Base-by-base conservation (phyloP, 1,284 basidiomycete genomes). In the Pseudozyma sp. region DNA sequence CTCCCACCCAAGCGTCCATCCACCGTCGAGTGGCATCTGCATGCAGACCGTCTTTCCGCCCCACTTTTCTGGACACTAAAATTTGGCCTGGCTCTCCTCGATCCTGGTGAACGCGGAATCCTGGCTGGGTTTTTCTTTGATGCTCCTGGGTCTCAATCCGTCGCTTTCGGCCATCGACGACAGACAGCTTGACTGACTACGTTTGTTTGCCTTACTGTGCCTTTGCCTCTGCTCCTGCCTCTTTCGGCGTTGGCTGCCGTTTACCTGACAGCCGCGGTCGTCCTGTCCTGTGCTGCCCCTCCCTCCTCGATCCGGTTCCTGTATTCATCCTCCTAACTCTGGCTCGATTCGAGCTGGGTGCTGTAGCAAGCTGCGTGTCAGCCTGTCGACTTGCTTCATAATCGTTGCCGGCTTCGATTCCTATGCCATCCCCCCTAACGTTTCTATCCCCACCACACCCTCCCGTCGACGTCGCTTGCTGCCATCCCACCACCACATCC, bases 261-360 rank as follows among this genome's bases (percentile, higher is more conserved):
- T 42, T 13, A 2, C 11, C 40, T 42, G 35, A 37, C 14, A 14
- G 35, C 40, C n/a, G 4, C 14, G 11, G 40, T 14, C 40, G 5
- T 33, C 17, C 30, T 9, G 29, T 37, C 35, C 14, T 9, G 35
- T 37, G 10, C 35, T 37, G 40, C 48, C 37, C 9, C 16, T 43
- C 37, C 35, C 44, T 37, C 30, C 14, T 51, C n/a, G 31, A 33
- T 42, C 44, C 24, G 7, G n/a, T 11, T 29, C 17, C 19, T 48
- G 19, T 19, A 16, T 5, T 34, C 57, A 45, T n/a, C 17, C 51
- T 45, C 49, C 19, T 35, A 40, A 30, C 40, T 16, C 43, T 40
- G 13, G 10, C 55, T 30, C 63, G 53, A 58, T 51, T 30, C 63
- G 53, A 58, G 56, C 40, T 52, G 63, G 55, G 51, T 59, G 43